A percentile compares a stretch with the other conserved stretches of the same genome.
These are phyloP conservation scores for Allium fistulosum DNA, from an alignment of 106 monocot species.

Conservation along the genomic window DNA sequence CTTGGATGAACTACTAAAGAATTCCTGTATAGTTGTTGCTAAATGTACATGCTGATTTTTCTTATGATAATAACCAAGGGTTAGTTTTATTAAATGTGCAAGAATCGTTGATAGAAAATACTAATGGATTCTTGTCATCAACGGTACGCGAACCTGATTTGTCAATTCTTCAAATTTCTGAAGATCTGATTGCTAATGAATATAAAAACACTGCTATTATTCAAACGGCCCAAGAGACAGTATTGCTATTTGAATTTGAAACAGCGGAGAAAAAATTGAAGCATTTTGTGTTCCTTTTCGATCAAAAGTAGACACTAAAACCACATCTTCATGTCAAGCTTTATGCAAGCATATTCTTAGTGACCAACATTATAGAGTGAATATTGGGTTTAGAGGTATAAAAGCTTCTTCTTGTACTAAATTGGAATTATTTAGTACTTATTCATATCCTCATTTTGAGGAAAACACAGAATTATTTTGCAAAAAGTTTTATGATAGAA, in stretches of 20 bases:
- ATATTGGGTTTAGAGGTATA: background rate
- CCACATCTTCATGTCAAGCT: constrained; percentile 2
- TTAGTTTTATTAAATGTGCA: constrained; percentile 13
- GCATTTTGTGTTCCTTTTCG: background rate
- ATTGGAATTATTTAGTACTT: no score
- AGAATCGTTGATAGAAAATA: background rate
- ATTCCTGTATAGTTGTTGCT: constrained; percentile 34
- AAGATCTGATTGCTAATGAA: constrained; percentile 8
- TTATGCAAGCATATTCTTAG: background rate
- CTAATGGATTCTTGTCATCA: background rate
- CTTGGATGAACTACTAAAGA: background rate
- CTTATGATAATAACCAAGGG: constrained; percentile 29
- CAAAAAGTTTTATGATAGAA: no score
- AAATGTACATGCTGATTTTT: constrained; percentile 80
- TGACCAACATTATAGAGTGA: constrained; percentile 2
- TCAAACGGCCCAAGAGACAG: background rate
- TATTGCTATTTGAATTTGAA: background rate
- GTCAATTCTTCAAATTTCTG: background rate
- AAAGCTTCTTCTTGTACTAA: no score
- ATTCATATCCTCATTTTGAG: no score
- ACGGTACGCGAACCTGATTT: background rate
- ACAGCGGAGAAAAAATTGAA: constrained; percentile 11
- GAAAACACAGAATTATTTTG: no score
- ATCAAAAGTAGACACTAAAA: constrained; percentile 3
- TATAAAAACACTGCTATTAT: background rate